Percentiles rank a stretch among this genome's conserved stretches.
These are phyloP conservation scores for Penicillium waksmanii DNA, from an alignment of 495 filamentous ascomycete genomes.

Conservation along the genomic window DNA sequence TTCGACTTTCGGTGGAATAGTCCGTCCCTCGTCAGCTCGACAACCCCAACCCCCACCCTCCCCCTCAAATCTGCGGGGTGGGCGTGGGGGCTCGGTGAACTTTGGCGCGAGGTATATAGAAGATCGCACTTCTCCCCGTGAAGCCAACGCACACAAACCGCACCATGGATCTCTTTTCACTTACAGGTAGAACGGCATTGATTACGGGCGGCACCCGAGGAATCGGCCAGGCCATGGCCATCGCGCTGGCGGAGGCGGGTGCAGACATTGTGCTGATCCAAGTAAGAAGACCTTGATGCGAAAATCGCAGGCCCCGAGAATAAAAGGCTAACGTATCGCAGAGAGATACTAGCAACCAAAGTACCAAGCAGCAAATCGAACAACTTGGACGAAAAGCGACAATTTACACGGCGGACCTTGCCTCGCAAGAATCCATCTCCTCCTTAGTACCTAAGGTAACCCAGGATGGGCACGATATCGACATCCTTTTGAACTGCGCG, in stretches of 20 bases:
- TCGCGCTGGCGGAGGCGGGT: slow-evolving; percentile 82
- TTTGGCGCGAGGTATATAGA: not conserved
- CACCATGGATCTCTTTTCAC: slow-evolving; percentile 27
- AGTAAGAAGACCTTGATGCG: slow-evolving; percentile 19
- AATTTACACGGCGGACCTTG: slow-evolving; percentile 76
- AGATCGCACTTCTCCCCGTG: slow-evolving; percentile 9
- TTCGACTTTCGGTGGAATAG: no score
- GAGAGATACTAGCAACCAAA: slow-evolving; percentile 60
- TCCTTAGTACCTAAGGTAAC: slow-evolving; percentile 62
- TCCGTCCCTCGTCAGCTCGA: not conserved
- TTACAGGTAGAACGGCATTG: slow-evolving; percentile 64
- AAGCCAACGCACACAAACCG: not conserved
- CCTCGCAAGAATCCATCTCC: slow-evolving; percentile 58
- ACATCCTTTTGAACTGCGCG: slow-evolving; percentile 81
- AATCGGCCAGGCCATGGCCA: slow-evolving; percentile 75
- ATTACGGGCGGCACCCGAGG: slow-evolving; percentile 84
- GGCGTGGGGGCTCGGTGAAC: slow-evolving; percentile 15
- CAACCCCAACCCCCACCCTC: not conserved
- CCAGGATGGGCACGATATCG: slow-evolving; percentile 60
- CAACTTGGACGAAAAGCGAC: slow-evolving; percentile 66
- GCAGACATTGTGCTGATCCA: slow-evolving; percentile 77
- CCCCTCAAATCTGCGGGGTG: slow-evolving; percentile 11
- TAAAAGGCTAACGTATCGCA: slow-evolving; percentile 24
- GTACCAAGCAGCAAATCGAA: slow-evolving; percentile 60
- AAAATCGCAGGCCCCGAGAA: not conserved